Evolutionary conservation across 2,329 filamentous ascomycete genomes (phyloP).

Genomic region (Lecanicillium sp.): DNA sequence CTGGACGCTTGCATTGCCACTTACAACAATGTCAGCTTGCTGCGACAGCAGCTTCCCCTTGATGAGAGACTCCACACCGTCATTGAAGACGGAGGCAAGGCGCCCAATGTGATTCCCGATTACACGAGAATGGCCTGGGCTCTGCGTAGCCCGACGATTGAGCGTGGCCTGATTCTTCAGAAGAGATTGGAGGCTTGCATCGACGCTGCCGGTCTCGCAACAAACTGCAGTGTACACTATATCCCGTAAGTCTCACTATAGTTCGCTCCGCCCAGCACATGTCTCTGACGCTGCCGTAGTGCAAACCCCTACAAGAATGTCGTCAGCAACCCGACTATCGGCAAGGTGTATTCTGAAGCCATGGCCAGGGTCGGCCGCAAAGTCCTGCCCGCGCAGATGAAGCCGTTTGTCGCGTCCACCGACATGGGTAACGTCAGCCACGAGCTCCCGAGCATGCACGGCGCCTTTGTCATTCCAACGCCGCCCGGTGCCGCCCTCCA

Average conservation of each 20-base stretch:
- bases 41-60: slow-evolving; percentile 33
- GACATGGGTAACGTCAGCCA: slow-evolving; percentile 43
- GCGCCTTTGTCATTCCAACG: slow-evolving; percentile 36
- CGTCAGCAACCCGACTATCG: slow-evolving; percentile 34
- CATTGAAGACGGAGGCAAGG: slow-evolving; percentile 30
- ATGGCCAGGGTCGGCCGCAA: slow-evolving; percentile 33
- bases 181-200: slow-evolving; percentile 27
- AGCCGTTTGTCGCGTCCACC: slow-evolving; percentile 31
- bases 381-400: slow-evolving; percentile 27
- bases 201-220: slow-evolving; percentile 22
- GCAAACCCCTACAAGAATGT: slow-evolving; percentile 6
- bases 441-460: slow-evolving; percentile 36
- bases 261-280: background rate
- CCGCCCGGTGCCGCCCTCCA: slow-evolving; percentile 27
- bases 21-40: slow-evolving; percentile 30
- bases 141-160: slow-evolving; percentile 26
- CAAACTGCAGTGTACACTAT: slow-evolving; percentile 30
- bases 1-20: slow-evolving; percentile 32
- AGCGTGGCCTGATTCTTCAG: slow-evolving; percentile 19
- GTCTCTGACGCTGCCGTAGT: background rate
- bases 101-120: slow-evolving; percentile 33
- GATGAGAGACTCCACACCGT: slow-evolving; percentile 32
- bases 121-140: slow-evolving; percentile 30
- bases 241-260: slow-evolving; percentile 21
- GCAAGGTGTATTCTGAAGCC: slow-evolving; percentile 31